phyloP scores from a whole-genome alignment of 352 stramenopile genomes.

The Phytophthora meadii region DNA sequence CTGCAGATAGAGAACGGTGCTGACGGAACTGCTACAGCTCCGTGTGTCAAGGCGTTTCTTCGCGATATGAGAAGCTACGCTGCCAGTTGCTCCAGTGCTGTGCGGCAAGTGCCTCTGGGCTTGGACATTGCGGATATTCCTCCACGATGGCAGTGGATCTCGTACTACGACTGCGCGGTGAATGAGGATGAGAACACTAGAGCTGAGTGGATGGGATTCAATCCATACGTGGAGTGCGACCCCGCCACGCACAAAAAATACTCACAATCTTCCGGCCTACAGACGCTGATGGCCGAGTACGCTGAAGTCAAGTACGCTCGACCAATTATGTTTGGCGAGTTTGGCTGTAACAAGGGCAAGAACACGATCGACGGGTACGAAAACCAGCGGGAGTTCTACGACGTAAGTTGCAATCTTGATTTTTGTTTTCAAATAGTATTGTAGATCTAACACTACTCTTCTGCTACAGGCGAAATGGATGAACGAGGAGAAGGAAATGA shows the following conservation, averaged over 20 bases:
- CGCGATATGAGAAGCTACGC: constrained; percentile 66
- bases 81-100: constrained; percentile 38
- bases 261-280: constrained; percentile 58
- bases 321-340: constrained; percentile 79
- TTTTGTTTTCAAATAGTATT: background rate
- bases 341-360: constrained; percentile 68
- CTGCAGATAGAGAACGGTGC: constrained; percentile 41
- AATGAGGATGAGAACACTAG: constrained; percentile 61
- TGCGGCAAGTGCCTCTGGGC: constrained; percentile 67
- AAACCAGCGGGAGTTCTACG: constrained; percentile 70
- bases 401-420: constrained; percentile 35
- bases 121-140: constrained; percentile 69
- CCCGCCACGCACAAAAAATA: constrained; percentile 58
- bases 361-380: constrained; percentile 80
- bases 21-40: constrained; percentile 43
- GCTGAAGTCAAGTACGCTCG: constrained; percentile 47
- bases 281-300: constrained; percentile 74
- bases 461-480: constrained; percentile 67
- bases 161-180: constrained; percentile 72
- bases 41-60: constrained; percentile 74
- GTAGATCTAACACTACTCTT: background rate
- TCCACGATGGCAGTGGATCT: constrained; percentile 60
- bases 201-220: constrained; percentile 69
- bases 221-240: constrained; percentile 79
- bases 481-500: constrained; percentile 78